Evolutionary conservation across 1,139 yeast species (phyloP), one percentile per base, ranked within the genome.

Genomic region (Blastobotrys buckinghamii): DNA sequence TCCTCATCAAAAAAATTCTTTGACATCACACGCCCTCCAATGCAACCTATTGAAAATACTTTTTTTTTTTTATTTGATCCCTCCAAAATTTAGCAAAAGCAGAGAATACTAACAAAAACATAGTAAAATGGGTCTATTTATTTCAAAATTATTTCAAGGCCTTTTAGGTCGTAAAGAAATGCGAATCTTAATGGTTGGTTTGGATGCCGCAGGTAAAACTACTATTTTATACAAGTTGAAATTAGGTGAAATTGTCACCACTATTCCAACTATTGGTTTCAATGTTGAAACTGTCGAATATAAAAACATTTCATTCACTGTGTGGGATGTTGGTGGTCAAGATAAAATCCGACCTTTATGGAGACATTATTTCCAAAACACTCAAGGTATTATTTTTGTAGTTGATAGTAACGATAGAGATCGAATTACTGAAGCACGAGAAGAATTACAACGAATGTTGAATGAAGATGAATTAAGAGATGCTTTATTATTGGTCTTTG

Each of bases 241-340:
- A 73, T 81, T 86, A 65, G 95, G 95, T 68, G 95, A 86, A 74
- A 85, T 87, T 63, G 95, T 87, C 67, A 86, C 95, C 64, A 87
- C 96, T 52, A 86, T 87, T 66, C 95, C 96, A 69, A 87, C 95
- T 59, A 86, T 87, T 69, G 96, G 95, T 64, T 87, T 87, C 82
- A 87, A 87, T 71, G 96, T 87, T 59, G 96, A 87, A 73, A 87
- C 95, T 57, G 94, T 87, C 63, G 95, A 87, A 74, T 87, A 87
- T 78, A 86, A 86, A 78, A 87, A 87, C 82, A 86, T 87, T 69
- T 83, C 94, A 43, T 87, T 87, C 77, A 87, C 95, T 57, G 95
- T 87, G 59, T 87, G 96, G 96, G 95, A 87, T 79, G 95, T 87
- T 65, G 95, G 95, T 83, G 95, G 95, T 81, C 95, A 87, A 77